Evolutionary conservation across 2,329 filamentous ascomycete genomes (phyloP), one percentile per base, ranked within the genome.

Genomic region (Colletotrichum tanaceti): DNA sequence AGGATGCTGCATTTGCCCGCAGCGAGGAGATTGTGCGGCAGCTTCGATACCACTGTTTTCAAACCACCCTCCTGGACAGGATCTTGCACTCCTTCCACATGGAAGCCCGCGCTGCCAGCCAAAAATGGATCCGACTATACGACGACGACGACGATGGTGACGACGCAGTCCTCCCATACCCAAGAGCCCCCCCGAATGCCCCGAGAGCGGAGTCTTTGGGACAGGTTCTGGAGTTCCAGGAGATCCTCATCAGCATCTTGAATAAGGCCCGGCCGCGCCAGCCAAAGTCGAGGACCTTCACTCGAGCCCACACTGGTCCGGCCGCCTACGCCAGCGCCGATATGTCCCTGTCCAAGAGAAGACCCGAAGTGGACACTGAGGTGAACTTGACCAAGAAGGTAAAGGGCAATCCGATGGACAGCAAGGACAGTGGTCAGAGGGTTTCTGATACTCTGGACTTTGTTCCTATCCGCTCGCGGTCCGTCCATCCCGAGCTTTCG

Each of bases 391-490:
- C 55, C 1, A 71, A 68, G 32, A 57, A 58, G 35, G 43, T 18
- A 39, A 69, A 53, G 52, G 47, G 22, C 1, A 65, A 55, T 13
- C 57, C 35, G 0, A 28, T 41, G 1, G 22, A 28, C n/a, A 49
- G 16, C 47, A 28, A 43, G 57, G 24, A 58, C 5, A 35, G 52
- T 2, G 35, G 49, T 11, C n/a, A 47, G 38, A 41, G 18, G 1
- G 43, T 55, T 3, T n/a, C 35, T 10, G 5, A 43, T 18, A 24
- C 63, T 41, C 44, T 63, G 10, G 47, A 61, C 46, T 60, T 55
- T 24, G 63, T 66, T 13, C 66, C 66, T 13, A 69, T 57, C 20
- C 63, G 63, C 3, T 62, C 52, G 20, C 55, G 57, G 44, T 61
- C 55, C n/a, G 50, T 32, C 22, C 53, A 39, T 10, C 50, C 63